These are phyloP conservation scores for Phytophthora idaei DNA, from an alignment of 352 stramenopile genomes.

Conservation along the genomic window DNA sequence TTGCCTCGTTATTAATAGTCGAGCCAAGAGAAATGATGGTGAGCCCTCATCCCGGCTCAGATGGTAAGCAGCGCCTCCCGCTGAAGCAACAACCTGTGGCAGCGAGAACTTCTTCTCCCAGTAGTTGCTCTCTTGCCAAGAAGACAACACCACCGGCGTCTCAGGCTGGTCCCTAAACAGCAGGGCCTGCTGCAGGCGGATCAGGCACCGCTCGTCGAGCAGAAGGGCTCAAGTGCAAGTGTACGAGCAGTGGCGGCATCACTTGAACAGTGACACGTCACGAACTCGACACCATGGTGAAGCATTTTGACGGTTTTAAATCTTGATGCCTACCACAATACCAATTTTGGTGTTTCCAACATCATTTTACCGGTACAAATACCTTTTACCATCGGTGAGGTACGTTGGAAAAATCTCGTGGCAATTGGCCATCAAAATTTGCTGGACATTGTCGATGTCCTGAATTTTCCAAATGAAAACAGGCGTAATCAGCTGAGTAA, in stretches of 20 bases:
- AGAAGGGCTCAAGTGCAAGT: constrained; percentile 17
- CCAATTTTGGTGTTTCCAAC: constrained; percentile 1
- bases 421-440: not conserved
- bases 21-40: constrained; percentile 11
- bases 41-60: not conserved
- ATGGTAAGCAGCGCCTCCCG: not conserved
- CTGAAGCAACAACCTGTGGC: not conserved
- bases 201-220: constrained; percentile 2
- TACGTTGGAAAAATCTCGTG: constrained; percentile 19
- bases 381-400: not conserved
- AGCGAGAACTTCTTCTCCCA: not conserved
- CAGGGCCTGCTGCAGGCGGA: too few relatives aligned
- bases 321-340: too few relatives aligned
- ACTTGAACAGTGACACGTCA: constrained; percentile 21
- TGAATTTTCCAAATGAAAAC: too few relatives aligned
- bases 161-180: too few relatives aligned
- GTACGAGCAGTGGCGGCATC: not conserved
- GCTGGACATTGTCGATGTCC: too few relatives aligned
- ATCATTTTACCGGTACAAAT: not conserved
- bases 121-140: too few relatives aligned
- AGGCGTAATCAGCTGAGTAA: too few relatives aligned
- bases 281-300: not conserved
- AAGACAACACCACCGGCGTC: too few relatives aligned
- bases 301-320: not conserved
- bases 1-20: constrained; percentile 3